Base-by-base conservation (phyloP, 176 grass and related monocot genomes). In the Tillandsia leiboldiana region DNA sequence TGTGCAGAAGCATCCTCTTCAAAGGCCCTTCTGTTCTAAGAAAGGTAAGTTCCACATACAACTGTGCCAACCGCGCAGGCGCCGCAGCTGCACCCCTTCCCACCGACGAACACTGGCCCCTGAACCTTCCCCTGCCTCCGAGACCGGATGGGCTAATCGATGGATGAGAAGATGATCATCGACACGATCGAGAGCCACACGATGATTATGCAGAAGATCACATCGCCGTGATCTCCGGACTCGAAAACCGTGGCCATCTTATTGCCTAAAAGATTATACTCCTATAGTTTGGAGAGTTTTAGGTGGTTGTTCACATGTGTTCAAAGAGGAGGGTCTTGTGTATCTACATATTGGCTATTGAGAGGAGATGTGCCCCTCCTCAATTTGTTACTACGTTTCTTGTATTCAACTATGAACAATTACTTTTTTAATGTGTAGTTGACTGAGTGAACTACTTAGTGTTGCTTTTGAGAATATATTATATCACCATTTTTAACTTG, bases 31-130 rank as follows among this genome's bases (percentile, higher is more conserved):
- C 15, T 54, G 10, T 74, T 51, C 83, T 71, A 86, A 63, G 79
- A 86, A 14, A 86, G 83, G 73, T 90, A 90, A 70, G 80, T 86
- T 65, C 79, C 79, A 68, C 83, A 90, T 62, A 83, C 87, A 50
- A 72, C 72, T 58, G 52, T 47, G 69, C 73, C 80, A 13, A 48
- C 9, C 73, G 73, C 12, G 83, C 83, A 79, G 0, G 75, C 79
- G 20, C 79, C 83, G 79, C 87, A 86, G 69, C 68, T 59, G 72
- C 83, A 71, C 49, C 83, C 87, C 59, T 56, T 74, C 69, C 72
- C 76, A 26, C 79, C 87, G 51, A 73, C 64, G 51, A 79, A 81
- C 79, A 79, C 70, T 13, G 82, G 72, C 15, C 82, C 72, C 64
- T 73, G 76, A 8, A 56, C 27, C n/a, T 24, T 20, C 10, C 67